Evolutionary conservation across 2,329 filamentous ascomycete genomes (phyloP), one percentile per base, ranked within the genome.

Genomic region (Colletotrichum aenigma): DNA sequence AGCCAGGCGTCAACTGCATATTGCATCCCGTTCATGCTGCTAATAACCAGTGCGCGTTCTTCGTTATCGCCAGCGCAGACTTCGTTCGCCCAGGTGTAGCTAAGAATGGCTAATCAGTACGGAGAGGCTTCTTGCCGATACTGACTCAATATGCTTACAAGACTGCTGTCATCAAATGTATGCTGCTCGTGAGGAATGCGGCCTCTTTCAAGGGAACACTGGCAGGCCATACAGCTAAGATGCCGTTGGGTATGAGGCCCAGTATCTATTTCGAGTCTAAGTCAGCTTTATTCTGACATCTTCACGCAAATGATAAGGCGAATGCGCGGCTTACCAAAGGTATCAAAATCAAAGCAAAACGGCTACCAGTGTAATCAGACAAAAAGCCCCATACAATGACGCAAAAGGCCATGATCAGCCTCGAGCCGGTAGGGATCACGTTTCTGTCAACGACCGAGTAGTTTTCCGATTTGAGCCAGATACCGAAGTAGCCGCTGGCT

Each of bases 31-130:
- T 76, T 84, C 83, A 81, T 84, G 55, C 66, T 83, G 67, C 78
- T 80, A 21, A 83, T 81, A 26, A 82, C 79, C 24, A 83, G 74
- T 4, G 81, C 80, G 18, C 82, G 78, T 75, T 83, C 82, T 36
- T 81, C 81, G 36, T 82, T 81, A 67, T 82, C 73, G 15, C 64
- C 73, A 2, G 70, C 58, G 26, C 70, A 75, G 28, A 75, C 65
- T 24, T 68, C 73, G 21, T 73, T 73, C 1, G 70, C 70, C 74
- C 64, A 74, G 6, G 74, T 76, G 15, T 67, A 76, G 5, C 64
- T 74, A 6, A 16, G 7, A n/a, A 7, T 21, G 1, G 1, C 10
- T 15, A 4, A 24, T 62, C 18, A 67, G 32, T 28, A 21, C n/a
- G 28, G 21, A n/a, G 15, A 7, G 6, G 15, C 7, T 36, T 1